phyloP scores from a whole-genome alignment of 1,284 basidiomycete genomes.

The Gomphus bonarii region DNA sequence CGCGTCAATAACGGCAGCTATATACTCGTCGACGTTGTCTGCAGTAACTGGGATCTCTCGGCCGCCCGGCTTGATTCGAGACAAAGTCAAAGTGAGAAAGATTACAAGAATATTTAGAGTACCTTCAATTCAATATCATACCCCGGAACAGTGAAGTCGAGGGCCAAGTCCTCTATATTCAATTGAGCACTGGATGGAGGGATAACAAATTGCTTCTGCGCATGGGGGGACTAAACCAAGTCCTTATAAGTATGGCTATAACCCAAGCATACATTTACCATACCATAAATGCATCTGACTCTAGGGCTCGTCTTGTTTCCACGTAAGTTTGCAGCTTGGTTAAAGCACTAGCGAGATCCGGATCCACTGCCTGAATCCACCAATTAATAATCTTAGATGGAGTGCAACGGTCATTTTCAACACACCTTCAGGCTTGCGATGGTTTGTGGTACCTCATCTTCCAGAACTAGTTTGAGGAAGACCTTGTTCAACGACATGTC shows the following conservation, averaged over 20 bases:
- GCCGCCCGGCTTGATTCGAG: constrained; percentile 52
- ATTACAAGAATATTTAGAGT: constrained; percentile 18
- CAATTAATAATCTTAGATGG: background rate
- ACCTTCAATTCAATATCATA: constrained; percentile 86
- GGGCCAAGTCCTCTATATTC: constrained; percentile 75
- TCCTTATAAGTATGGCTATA: constrained; percentile 22
- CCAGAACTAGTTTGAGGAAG: constrained; percentile 83
- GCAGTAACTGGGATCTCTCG: constrained; percentile 71
- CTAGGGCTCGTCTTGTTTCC: constrained; percentile 28
- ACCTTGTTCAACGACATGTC: constrained; percentile 91
- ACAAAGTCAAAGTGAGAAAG: constrained; percentile 4
- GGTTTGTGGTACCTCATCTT: constrained; percentile 74
- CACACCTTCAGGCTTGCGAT: constrained; percentile 72
- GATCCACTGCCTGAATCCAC: constrained; percentile 60
- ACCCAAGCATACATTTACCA: constrained; percentile 4
- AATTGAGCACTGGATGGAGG: constrained; percentile 27
- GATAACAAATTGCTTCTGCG: constrained; percentile 23
- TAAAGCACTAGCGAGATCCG: constrained; percentile 77
- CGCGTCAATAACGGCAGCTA: constrained; percentile 69
- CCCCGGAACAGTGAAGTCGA: constrained; percentile 96
- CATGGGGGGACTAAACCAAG: constrained; percentile 41
- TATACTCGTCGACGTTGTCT: constrained; percentile 84
- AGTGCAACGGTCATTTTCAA: constrained; percentile 3
- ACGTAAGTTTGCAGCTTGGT: constrained; percentile 58
- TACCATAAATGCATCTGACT: constrained; percentile 22